Conservation (phyloP, 805 yeast species). For the Suhomyces sp. region DNA sequence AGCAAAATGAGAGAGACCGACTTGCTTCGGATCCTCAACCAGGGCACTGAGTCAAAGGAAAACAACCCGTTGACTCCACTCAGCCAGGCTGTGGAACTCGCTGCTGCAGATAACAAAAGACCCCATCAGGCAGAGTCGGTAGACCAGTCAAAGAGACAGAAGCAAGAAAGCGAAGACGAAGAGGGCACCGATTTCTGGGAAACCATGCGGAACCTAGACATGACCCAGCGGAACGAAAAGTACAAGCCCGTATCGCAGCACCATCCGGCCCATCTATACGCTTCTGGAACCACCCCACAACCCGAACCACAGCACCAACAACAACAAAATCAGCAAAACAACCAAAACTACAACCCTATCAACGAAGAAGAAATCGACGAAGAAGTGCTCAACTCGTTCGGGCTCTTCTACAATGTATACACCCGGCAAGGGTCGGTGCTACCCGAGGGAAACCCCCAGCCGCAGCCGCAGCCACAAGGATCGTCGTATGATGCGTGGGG, state of each 20-base stretch:
- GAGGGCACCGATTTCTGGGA: slow-evolving; percentile 74
- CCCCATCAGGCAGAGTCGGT: background rate
- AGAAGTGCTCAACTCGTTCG: slow-evolving; percentile 34
- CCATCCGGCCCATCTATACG: slow-evolving; percentile 45
- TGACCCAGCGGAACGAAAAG: background rate
- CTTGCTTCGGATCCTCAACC: slow-evolving; percentile 44
- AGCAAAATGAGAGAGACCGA: slow-evolving; percentile 26
- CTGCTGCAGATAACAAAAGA: slow-evolving; percentile 24
- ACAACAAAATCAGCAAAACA: background rate
- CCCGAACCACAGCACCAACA: slow-evolving; percentile 1
- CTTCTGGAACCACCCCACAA: slow-evolving; percentile 2
- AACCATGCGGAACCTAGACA: slow-evolving; percentile 53
- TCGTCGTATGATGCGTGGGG: slow-evolving; percentile 30
- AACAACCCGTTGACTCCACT: slow-evolving; percentile 31
- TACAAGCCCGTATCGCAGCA: slow-evolving; percentile 50
- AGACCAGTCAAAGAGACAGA: slow-evolving; percentile 8
- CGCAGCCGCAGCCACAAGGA: slow-evolving; percentile 8
- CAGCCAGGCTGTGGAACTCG: slow-evolving; percentile 41
- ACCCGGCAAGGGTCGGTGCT: slow-evolving; percentile 30
- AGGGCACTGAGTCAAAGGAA: slow-evolving; percentile 8
- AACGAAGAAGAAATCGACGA: slow-evolving; percentile 32
- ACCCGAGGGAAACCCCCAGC: slow-evolving; percentile 14
- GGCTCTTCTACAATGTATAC: slow-evolving; percentile 36
- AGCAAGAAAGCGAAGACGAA: slow-evolving; percentile 41
- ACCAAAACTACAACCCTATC: background rate